These are phyloP conservation scores for Proliferodiscus dingleyae DNA, from an alignment of 2,329 filamentous ascomycete genomes.

Conservation along the genomic window DNA sequence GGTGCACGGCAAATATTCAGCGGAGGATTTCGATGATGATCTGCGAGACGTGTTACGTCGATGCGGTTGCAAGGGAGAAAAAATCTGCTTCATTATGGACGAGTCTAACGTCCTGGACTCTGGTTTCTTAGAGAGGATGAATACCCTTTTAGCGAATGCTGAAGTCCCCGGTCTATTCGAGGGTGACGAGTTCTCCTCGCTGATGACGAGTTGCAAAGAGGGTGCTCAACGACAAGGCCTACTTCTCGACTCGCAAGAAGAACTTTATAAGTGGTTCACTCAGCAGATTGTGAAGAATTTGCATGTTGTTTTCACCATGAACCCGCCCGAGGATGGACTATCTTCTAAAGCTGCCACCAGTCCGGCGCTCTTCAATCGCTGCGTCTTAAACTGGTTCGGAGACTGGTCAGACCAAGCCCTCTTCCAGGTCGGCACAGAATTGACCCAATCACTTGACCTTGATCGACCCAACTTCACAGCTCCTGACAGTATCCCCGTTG, in stretches of 20 bases:
- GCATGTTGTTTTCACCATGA: constrained; percentile 99
- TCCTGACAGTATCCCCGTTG: constrained; percentile 87
- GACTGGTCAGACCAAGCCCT: constrained; percentile 99
- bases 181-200: constrained; percentile 94
- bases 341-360: constrained; percentile 96
- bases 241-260: constrained; percentile 93
- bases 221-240: constrained; percentile 93
- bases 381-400: constrained; percentile 98
- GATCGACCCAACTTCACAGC: constrained; percentile 81
- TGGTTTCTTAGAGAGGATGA: constrained; percentile 98
- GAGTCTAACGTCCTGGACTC: constrained; percentile 98
- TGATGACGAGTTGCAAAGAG: constrained; percentile 99
- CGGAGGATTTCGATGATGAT: constrained; percentile 98
- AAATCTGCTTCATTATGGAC: constrained; percentile 99
- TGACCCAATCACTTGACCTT: constrained; percentile 93
- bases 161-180: constrained; percentile 98
- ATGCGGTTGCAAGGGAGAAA: constrained; percentile 96
- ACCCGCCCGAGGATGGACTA: constrained; percentile 90
- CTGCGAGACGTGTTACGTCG: constrained; percentile 87
- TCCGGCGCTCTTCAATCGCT: constrained; percentile 98
- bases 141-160: constrained; percentile 96
- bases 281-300: constrained; percentile 98
- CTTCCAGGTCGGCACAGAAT: constrained; percentile 93
- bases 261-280: constrained; percentile 99
- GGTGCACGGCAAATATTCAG: constrained; percentile 96